phyloP scores from a whole-genome alignment of 202 grass and related monocot genomes.

The Carex sylvatica region DNA sequence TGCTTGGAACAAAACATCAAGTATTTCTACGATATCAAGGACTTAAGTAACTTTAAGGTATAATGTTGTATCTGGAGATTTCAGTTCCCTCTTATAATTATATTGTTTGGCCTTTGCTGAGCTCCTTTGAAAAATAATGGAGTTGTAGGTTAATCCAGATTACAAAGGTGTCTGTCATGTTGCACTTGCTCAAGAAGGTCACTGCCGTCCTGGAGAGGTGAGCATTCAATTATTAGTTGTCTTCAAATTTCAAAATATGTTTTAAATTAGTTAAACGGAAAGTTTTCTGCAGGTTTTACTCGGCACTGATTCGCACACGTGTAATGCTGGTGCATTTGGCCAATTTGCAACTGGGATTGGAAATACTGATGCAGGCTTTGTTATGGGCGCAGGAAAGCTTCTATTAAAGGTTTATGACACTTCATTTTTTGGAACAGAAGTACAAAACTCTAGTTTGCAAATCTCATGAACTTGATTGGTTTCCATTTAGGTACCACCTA shows the following conservation, averaged over 20 bases:
- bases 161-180: slow-evolving; percentile 96
- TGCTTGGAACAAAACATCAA: slow-evolving; percentile 83
- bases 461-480: slow-evolving; percentile 37
- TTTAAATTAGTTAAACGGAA: not conserved
- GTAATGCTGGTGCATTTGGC: slow-evolving; percentile 96
- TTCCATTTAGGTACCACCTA: slow-evolving; percentile 63
- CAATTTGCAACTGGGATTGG: slow-evolving; percentile 98
- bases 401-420: slow-evolving; percentile 67
- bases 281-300: slow-evolving; percentile 69
- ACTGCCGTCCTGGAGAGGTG: slow-evolving; percentile 94
- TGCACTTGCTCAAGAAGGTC: slow-evolving; percentile 91
- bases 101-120: slow-evolving; percentile 13
- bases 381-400: slow-evolving; percentile 85
- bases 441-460: not conserved
- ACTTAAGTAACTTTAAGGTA: slow-evolving; percentile 78
- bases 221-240: not conserved
- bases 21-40: slow-evolving; percentile 93
- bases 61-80: not conserved
- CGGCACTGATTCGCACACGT: slow-evolving; percentile 90
- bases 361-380: slow-evolving; percentile 94
- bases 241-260: not conserved
- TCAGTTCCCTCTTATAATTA: not conserved
- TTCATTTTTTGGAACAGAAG: slow-evolving; percentile 12
- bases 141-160: slow-evolving; percentile 78
- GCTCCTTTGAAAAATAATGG: slow-evolving; percentile 18